Percentiles rank a stretch among this genome's conserved stretches.
phyloP scores from a whole-genome alignment of 805 yeast species.

The Torulaspora microellipsoides region DNA sequence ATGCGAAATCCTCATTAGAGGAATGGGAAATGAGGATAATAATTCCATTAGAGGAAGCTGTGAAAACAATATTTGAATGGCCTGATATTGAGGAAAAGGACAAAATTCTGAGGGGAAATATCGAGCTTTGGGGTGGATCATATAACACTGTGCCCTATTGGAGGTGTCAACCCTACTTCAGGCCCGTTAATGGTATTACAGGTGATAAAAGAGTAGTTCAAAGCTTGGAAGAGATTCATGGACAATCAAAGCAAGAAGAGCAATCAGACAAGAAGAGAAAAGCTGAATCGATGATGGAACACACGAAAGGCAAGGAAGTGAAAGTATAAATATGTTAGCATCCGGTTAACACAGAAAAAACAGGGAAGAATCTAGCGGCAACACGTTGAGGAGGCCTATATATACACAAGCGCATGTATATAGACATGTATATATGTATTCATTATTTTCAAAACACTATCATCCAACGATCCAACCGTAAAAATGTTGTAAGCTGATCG shows the following conservation, averaged over 20 bases:
- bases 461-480: no score
- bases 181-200: constrained; percentile 77
- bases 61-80: constrained; percentile 49
- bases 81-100: constrained; percentile 55
- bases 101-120: constrained; percentile 48
- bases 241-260: constrained; percentile 3
- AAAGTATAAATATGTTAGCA: constrained; percentile 6
- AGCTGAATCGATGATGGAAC: constrained; percentile 20
- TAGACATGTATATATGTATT: no score
- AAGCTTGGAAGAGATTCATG: constrained; percentile 15
- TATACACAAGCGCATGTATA: no score
- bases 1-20: constrained; percentile 42
- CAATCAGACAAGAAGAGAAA: constrained; percentile 21
- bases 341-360: no score
- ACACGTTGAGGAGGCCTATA: no score
- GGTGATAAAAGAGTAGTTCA: constrained; percentile 41
- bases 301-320: constrained; percentile 11
- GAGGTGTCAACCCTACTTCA: constrained; percentile 94
- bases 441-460: no score
- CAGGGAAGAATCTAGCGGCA: no score
- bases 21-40: constrained; percentile 53
- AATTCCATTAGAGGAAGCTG: constrained; percentile 59
- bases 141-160: constrained; percentile 86
- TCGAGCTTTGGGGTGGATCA: constrained; percentile 70
- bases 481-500: no score